Conservation (phyloP, 2,329 filamentous ascomycete species). For the Pseudovirgaria hyperparasitica region DNA sequence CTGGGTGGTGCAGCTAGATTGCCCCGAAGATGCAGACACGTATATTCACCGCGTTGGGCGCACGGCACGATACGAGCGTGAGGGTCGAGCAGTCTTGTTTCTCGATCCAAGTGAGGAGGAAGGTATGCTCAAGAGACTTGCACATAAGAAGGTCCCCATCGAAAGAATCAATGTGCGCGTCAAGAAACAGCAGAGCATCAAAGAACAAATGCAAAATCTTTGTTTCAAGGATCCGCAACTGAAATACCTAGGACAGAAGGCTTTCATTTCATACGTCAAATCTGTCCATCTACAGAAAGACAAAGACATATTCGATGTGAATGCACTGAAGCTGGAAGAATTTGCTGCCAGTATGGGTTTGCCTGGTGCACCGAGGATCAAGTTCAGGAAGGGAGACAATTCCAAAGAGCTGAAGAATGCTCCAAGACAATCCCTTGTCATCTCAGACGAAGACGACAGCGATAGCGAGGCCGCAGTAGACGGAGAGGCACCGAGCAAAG, state of each 20-base stretch:
- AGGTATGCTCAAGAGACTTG: constrained; percentile 76
- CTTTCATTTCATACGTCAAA: constrained; percentile 80
- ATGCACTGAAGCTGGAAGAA: constrained; percentile 71
- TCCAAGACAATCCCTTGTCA: constrained; percentile 48
- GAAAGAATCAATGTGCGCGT: constrained; percentile 75
- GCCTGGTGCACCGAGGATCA: constrained; percentile 83
- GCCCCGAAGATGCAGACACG: constrained; percentile 89
- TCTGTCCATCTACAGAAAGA: constrained; percentile 82
- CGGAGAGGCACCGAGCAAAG: constrained; percentile 32
- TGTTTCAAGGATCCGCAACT: constrained; percentile 89
- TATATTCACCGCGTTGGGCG: constrained; percentile 95
- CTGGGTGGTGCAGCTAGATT: constrained; percentile 98
- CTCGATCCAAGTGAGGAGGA: constrained; percentile 83
- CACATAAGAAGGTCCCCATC: constrained; percentile 82
- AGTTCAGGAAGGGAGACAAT: constrained; percentile 82
- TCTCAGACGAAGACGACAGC: constrained; percentile 49
- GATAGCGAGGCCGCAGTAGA: constrained; percentile 35
- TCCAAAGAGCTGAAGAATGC: constrained; percentile 81
- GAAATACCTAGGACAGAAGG: constrained; percentile 92
- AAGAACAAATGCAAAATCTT: constrained; percentile 79
- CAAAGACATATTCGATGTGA: constrained; percentile 80
- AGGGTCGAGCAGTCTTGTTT: constrained; percentile 80
- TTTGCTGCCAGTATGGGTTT: constrained; percentile 78
- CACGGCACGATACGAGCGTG: constrained; percentile 83
- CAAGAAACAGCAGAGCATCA: constrained; percentile 80